Evolutionary conservation across 2,329 filamentous ascomycete genomes (phyloP).

Genomic region (Colletotrichum ledebouriae): DNA sequence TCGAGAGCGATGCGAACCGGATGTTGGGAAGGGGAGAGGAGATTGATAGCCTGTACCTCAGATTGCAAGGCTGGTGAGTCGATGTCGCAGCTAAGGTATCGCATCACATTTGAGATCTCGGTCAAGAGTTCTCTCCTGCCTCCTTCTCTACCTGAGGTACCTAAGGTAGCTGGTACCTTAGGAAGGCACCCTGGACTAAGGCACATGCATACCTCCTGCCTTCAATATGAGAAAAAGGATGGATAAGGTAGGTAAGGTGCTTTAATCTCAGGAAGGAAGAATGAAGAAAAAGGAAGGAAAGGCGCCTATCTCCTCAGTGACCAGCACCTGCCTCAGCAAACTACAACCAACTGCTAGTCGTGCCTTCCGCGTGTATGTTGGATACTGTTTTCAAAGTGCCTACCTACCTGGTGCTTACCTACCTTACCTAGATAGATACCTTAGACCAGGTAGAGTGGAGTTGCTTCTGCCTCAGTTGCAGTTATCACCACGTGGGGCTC

Average conservation of each 20-base stretch:
- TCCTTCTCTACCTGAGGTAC: too few species aligned
- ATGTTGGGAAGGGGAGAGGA: neutral
- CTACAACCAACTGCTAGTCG: neutral
- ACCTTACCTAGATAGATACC: too few species aligned
- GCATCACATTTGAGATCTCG: constrained; percentile 31
- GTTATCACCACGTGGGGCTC: constrained; percentile 26
- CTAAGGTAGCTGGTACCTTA: neutral
- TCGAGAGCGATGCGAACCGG: constrained; percentile 2
- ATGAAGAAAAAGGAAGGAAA: neutral
- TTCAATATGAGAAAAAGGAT: neutral
- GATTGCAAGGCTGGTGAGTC: constrained; percentile 24
- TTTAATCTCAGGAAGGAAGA: neutral
- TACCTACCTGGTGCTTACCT: too few species aligned
- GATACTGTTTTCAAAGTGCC: neutral
- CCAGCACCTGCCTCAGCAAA: constrained; percentile 6
- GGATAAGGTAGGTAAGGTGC: too few species aligned
- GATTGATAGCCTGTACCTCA: neutral
- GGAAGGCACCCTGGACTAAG: neutral
- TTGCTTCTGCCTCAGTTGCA: too few species aligned
- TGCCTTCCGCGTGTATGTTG: neutral
- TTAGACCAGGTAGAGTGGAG: too few species aligned
- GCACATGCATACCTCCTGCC: neutral
- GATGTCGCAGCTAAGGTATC: neutral
- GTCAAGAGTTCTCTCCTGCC: constrained; percentile 9
- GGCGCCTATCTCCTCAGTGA: neutral